Evolutionary conservation across 208 protist genomes (phyloP).

Genomic region (Vickermania ingenoplastis): DNA sequence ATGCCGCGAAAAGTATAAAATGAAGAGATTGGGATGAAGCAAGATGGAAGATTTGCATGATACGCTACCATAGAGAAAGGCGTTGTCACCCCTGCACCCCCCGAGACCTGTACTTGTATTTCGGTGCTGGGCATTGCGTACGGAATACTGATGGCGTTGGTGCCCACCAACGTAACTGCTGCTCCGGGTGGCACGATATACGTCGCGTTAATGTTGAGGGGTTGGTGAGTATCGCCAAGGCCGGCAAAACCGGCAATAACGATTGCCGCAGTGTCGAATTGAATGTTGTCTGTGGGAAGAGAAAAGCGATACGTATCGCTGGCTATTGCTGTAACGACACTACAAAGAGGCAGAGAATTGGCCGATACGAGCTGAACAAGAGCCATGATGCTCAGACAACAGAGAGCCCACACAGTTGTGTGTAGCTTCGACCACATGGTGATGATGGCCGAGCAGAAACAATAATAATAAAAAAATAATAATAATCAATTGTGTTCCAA

Average conservation of each 20-base stretch:
- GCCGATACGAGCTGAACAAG: background rate
- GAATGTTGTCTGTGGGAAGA: background rate
- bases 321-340: background rate
- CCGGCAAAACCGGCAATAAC: background rate
- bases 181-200: constrained; percentile 23
- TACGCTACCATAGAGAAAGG: constrained; percentile 78
- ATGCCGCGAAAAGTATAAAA: constrained; percentile 36
- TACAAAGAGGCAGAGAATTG: background rate
- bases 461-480: too few relatives aligned
- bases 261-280: background rate
- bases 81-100: constrained; percentile 35
- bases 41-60: constrained; percentile 54
- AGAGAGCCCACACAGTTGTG: too few relatives aligned
- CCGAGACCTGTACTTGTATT: constrained; percentile 48
- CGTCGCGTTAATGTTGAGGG: constrained; percentile 51
- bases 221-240: constrained; percentile 16
- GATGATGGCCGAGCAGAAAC: too few relatives aligned
- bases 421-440: too few relatives aligned
- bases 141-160: constrained; percentile 43
- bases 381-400: too few relatives aligned
- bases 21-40: constrained; percentile 46
- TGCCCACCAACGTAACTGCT: constrained; percentile 20
- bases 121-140: constrained; percentile 34
- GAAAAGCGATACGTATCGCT: background rate
- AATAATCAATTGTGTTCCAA: too few relatives aligned